Base-by-base conservation (phyloP, 805 yeast genomes). In the Zygoascus ofunaensis region DNA sequence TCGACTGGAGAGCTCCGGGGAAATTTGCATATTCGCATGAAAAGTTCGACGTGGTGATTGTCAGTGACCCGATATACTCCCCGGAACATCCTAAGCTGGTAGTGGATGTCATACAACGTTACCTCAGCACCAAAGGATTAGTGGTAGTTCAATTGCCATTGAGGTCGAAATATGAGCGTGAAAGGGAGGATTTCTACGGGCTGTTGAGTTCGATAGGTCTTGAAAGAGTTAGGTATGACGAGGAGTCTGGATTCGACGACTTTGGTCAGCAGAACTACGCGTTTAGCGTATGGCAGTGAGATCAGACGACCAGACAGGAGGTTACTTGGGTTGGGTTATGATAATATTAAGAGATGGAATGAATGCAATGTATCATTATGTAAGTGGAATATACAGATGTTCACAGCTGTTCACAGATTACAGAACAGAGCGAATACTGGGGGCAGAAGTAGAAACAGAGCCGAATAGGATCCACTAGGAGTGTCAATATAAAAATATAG, bases 1-100 rank as follows among this genome's bases (percentile, higher is more conserved):
- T 92, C 28, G 95, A 90, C 59, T 90, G 98, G 98, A 65, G 77
- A 1, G 56, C 75, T 24, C 87, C 92, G 0, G 22, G 52, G 28
- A 58, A 60, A 17, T 48, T 39, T 32, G 24, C 23, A 20, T 54
- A 52, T 20, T 54, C 39, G 24, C 45, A 36, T 3, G 47, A 49
- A 8, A 62, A 60, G 36, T 86, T 73, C 58, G 71, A 74, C 34
- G 74, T 86, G 0, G 68, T 90, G 3, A 65, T 92, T 0, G 63
- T 87, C 3, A 82, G 95, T 18, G 98, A 90, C 61, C 96, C 97
- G 0, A 78, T 90, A 2, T 90, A 92, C 60, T 83, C 95, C 0
- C 65, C 80, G 0, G 72, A 76, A 26, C 97, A 90, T 57, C 97
- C 97, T 1, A 59, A 60, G 14, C 76, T 84, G 77, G 77, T 90